A percentile compares a stretch with the other conserved stretches of the same genome.
Evolutionary conservation across 352 stramenopile species (phyloP).

Genomic region (Pythium utonaiense): DNA sequence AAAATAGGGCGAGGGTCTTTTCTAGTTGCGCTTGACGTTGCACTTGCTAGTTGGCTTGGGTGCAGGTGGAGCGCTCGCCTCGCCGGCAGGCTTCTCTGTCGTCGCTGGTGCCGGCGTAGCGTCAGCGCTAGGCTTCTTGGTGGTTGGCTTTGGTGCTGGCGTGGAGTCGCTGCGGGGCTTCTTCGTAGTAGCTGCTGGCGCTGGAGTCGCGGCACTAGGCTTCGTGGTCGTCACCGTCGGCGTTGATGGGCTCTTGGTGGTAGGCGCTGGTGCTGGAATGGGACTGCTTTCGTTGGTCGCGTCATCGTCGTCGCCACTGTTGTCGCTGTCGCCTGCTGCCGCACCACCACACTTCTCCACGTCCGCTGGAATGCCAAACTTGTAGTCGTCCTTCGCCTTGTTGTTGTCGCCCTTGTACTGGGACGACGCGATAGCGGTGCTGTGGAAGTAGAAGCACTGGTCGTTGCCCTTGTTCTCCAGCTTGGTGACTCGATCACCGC

Average conservation of each 20-base stretch:
- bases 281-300: background rate
- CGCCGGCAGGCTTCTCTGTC: too few species aligned
- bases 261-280: background rate
- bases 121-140: background rate
- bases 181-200: background rate
- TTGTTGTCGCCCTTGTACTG: constrained; percentile 43
- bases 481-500: constrained; percentile 45
- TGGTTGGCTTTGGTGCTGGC: background rate
- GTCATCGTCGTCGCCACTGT: background rate
- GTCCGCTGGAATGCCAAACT: constrained; percentile 37
- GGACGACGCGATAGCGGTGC: constrained; percentile 35
- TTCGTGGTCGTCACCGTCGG: background rate
- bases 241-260: background rate
- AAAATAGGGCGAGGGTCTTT: too few species aligned
- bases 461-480: constrained; percentile 29
- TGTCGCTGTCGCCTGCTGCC: background rate
- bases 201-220: too few species aligned
- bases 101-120: background rate
- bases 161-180: background rate
- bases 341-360: constrained; percentile 33
- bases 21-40: background rate
- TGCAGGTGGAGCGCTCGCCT: too few species aligned
- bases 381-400: constrained; percentile 33
- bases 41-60: background rate
- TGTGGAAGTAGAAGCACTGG: constrained; percentile 54